These are phyloP conservation scores for Podospora anserina DNA, from an alignment of 495 filamentous ascomycete species.

Conservation along the genomic window DNA sequence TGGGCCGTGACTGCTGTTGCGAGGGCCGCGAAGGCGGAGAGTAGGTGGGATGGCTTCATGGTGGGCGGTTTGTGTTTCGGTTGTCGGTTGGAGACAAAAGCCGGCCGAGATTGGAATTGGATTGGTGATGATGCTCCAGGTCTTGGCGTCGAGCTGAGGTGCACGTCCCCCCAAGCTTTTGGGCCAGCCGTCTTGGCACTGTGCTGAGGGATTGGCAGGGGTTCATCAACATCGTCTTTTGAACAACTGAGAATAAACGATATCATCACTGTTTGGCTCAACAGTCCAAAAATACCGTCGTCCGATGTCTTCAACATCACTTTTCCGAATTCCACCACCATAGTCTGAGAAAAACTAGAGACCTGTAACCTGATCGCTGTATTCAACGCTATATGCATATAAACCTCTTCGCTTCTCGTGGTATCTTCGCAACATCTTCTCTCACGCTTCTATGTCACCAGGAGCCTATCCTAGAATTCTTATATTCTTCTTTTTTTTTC, in stretches of 20 bases:
- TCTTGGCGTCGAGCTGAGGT: neutral
- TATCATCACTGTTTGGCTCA: no score
- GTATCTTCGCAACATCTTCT: neutral
- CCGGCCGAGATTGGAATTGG: neutral
- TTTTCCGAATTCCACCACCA: no score
- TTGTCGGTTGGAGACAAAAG: neutral
- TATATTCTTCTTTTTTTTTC: neutral
- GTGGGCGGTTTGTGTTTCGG: neutral
- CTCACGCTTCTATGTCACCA: neutral
- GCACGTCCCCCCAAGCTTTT: neutral
- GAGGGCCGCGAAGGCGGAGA: conserved; percentile 30
- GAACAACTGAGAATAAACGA: neutral
- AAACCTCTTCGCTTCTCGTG: neutral
- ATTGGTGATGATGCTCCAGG: neutral
- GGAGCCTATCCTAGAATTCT: neutral
- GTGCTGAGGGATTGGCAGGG: neutral
- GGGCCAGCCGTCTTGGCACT: neutral
- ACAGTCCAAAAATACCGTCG: no score
- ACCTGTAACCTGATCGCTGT: neutral
- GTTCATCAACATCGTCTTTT: neutral
- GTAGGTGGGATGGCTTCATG: conserved; percentile 23
- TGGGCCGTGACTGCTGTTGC: conserved; percentile 22
- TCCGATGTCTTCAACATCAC: no score
- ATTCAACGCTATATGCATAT: neutral
- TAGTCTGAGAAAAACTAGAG: neutral